phyloP scores from a whole-genome alignment of 805 yeast species.

The Ogataea angusta region DNA sequence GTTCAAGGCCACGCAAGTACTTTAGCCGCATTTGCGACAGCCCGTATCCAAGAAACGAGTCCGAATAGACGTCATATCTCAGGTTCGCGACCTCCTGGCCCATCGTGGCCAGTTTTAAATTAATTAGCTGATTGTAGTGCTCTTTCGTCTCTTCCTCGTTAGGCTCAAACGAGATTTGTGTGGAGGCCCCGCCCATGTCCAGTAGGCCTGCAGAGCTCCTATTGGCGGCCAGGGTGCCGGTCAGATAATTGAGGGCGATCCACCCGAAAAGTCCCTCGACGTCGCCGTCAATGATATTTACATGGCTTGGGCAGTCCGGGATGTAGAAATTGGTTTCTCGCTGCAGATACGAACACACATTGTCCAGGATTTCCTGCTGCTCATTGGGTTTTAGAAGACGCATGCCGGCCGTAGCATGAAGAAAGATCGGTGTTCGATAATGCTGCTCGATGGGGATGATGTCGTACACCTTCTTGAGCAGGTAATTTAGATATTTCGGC shows the following conservation, averaged over 20 bases:
- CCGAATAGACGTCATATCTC: conserved; percentile 46
- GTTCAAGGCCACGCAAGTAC: conserved; percentile 39
- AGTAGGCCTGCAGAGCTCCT: conserved; percentile 50
- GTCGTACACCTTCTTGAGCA: conserved; percentile 46
- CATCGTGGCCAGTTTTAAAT: conserved; percentile 39
- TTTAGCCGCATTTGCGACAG: conserved; percentile 50
- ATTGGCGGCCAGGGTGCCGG: conserved; percentile 39
- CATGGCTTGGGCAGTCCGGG: conserved; percentile 60
- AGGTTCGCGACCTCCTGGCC: conserved; percentile 26
- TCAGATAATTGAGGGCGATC: conserved; percentile 57
- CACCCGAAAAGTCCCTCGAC: conserved; percentile 66
- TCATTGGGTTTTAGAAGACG: conserved; percentile 52
- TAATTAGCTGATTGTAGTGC: conserved; percentile 45
- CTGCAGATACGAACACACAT: conserved; percentile 49
- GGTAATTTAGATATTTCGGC: conserved; percentile 44
- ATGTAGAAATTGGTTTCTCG: conserved; percentile 47
- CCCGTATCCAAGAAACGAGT: conserved; percentile 60
- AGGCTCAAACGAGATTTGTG: conserved; percentile 65
- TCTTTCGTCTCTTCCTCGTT: conserved; percentile 41
- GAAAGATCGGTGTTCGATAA: conserved; percentile 59
- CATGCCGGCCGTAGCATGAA: conserved; percentile 73
- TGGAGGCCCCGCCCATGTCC: conserved; percentile 65
- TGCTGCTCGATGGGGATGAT: conserved; percentile 61
- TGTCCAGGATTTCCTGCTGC: conserved; percentile 39
- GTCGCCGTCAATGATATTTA: conserved; percentile 61